These are phyloP conservation scores for Ophiorrhiza pumila DNA, from an alignment of 257 asterid genomes.

Conservation along the genomic window DNA sequence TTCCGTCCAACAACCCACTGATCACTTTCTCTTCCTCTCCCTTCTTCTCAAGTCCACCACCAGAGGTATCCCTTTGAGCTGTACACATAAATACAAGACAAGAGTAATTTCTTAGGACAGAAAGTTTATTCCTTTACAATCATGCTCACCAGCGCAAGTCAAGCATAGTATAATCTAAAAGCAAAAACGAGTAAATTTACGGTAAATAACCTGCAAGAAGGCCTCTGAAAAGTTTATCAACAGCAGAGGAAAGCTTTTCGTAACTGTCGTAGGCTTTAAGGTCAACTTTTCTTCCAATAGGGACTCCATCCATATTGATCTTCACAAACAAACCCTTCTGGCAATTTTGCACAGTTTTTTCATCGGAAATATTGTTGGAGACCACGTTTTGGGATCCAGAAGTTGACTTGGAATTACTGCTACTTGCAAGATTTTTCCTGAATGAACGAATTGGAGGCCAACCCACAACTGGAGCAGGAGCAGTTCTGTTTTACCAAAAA, in stretches of 20 bases:
- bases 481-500: conserved; percentile 41
- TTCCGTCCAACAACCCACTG: conserved; percentile 70
- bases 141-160: not conserved
- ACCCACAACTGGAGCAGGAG: conserved; percentile 83
- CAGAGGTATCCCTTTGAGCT: conserved; percentile 60
- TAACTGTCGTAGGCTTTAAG: conserved; percentile 69
- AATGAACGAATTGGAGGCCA: conserved; percentile 96
- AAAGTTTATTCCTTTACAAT: conserved; percentile 10
- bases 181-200: not conserved
- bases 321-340: conserved; percentile 64
- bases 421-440: conserved; percentile 62
- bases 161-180: not conserved
- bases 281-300: conserved; percentile 91
- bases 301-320: conserved; percentile 96
- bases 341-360: conserved; percentile 37
- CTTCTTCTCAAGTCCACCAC: conserved; percentile 34
- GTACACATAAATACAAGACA: conserved; percentile 4
- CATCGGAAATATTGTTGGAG: conserved; percentile 27
- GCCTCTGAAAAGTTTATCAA: conserved; percentile 81
- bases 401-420: conserved; percentile 39
- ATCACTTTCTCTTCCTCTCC: conserved; percentile 41
- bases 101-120: too few species aligned
- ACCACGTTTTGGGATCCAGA: conserved; percentile 35
- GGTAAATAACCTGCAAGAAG: conserved; percentile 70
- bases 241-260: conserved; percentile 67